Evolutionary conservation across 495 filamentous ascomycete genomes (phyloP).

Genomic region (Lophiotrema nucula): DNA sequence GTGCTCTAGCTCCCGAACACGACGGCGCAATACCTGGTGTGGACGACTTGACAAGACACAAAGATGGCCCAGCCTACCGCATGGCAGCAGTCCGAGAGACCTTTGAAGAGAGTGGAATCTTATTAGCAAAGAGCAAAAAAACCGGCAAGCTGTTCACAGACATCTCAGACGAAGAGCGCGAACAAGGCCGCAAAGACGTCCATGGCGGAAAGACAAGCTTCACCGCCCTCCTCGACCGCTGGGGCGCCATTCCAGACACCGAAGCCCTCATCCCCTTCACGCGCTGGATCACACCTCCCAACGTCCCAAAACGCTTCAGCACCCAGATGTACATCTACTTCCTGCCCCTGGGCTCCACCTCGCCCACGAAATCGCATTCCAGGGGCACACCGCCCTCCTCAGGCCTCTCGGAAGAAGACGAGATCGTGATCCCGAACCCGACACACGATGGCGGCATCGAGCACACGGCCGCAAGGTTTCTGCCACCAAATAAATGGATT

Average conservation of each 20-base stretch:
- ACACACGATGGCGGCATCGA: conserved; percentile 84
- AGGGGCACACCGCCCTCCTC: conserved; percentile 1
- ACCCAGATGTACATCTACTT: conserved; percentile 98
- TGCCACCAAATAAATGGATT: conserved; percentile 68
- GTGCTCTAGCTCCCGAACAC: conserved; percentile 69
- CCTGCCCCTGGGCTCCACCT: conserved; percentile 62
- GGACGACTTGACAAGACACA: conserved; percentile 53
- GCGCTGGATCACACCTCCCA: conserved; percentile 81
- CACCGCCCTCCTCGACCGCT: conserved; percentile 59
- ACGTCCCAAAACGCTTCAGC: conserved; percentile 70
- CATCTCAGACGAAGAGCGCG: conserved; percentile 57
- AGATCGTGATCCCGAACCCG: conserved; percentile 54
- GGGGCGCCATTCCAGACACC: conserved; percentile 62
- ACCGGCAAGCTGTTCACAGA: conserved; percentile 51
- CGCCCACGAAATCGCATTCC: conserved; percentile 25
- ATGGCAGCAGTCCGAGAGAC: conserved; percentile 83
- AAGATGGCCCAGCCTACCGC: conserved; percentile 67
- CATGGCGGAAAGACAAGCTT: conserved; percentile 64
- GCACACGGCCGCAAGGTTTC: conserved; percentile 77
- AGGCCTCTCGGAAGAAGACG: conserved; percentile 33
- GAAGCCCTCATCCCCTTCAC: conserved; percentile 79
- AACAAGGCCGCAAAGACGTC: conserved; percentile 65
- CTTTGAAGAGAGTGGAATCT: conserved; percentile 91
- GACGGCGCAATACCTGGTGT: conserved; percentile 61
- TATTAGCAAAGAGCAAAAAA: conserved; percentile 61